Evolutionary conservation across 75 land plant genomes (phyloP).

Genomic region (Azolla pinnata): DNA sequence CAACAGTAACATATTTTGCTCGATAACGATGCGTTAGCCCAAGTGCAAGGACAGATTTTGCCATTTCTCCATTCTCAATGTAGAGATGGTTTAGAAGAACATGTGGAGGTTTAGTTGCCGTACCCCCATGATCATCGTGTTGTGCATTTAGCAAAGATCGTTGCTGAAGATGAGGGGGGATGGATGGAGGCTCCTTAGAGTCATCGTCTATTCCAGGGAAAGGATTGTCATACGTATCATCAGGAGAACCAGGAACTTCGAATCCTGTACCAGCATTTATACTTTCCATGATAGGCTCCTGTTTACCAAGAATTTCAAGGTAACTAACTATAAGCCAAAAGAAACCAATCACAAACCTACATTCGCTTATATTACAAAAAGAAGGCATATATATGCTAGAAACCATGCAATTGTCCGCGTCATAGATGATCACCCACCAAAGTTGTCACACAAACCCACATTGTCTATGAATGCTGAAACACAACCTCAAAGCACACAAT

Average conservation of each 20-base stretch:
- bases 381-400: too few relatives aligned
- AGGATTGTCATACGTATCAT: constrained; percentile 20
- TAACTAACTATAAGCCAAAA: too few relatives aligned
- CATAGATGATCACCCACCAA: too few relatives aligned
- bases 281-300: too few relatives aligned
- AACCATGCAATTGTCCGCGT: too few relatives aligned
- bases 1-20: constrained; percentile 20
- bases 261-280: constrained; percentile 25
- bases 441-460: too few relatives aligned
- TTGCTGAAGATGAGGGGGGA: constrained; percentile 23
- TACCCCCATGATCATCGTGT: constrained; percentile 30
- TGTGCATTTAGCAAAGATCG: constrained; percentile 47
- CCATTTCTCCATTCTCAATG: constrained; percentile 12
- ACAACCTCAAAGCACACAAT: too few relatives aligned
- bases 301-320: too few relatives aligned
- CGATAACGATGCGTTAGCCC: constrained; percentile 16
- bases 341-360: too few relatives aligned
- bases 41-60: constrained; percentile 12
- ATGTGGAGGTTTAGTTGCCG: constrained; percentile 13
- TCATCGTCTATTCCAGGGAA: constrained; percentile 15
- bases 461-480: too few relatives aligned
- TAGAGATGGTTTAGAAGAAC: constrained; percentile 19
- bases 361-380: too few relatives aligned
- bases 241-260: constrained; percentile 30
- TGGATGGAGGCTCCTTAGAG: constrained; percentile 16